These are phyloP conservation scores for Starmerella floricola DNA, from an alignment of 805 yeast species.

Conservation along the genomic window DNA sequence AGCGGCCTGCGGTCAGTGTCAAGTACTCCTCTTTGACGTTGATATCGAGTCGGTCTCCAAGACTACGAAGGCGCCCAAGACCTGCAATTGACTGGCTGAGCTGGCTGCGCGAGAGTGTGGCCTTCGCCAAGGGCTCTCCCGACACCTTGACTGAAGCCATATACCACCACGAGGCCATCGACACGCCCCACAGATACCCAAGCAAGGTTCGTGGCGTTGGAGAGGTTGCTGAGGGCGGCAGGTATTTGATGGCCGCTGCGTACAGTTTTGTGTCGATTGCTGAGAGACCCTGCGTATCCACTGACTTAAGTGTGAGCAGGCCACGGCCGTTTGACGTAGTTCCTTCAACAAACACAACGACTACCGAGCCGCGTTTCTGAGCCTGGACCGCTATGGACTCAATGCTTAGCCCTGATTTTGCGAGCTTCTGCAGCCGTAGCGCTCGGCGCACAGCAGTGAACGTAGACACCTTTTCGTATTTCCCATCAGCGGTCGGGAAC, in stretches of 20 bases:
- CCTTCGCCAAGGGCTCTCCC: slow-evolving; percentile 23
- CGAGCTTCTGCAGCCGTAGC: slow-evolving; percentile 3
- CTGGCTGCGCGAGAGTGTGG: slow-evolving; percentile 11
- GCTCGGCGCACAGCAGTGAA: slow-evolving; percentile 19
- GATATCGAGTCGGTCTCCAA: slow-evolving; percentile 36
- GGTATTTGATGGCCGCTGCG: slow-evolving; percentile 27
- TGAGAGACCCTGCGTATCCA: slow-evolving; percentile 21
- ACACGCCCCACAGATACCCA: slow-evolving; percentile 23
- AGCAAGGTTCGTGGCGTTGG: slow-evolving; percentile 28
- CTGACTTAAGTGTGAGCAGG: slow-evolving; percentile 42
- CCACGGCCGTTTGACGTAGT: slow-evolving; percentile 77
- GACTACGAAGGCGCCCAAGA: slow-evolving; percentile 38
- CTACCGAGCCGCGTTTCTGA: slow-evolving; percentile 32
- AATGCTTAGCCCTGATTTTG: background rate
- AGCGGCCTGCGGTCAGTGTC: background rate
- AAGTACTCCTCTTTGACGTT: slow-evolving; percentile 34
- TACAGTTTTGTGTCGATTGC: slow-evolving; percentile 15
- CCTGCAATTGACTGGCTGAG: slow-evolving; percentile 25
- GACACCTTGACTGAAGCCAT: slow-evolving; percentile 24
- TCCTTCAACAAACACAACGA: slow-evolving; percentile 62
- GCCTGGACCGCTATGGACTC: slow-evolving; percentile 16
- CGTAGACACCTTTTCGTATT: slow-evolving; percentile 17
- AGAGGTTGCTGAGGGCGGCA: slow-evolving; percentile 27
- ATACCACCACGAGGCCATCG: slow-evolving; percentile 23
- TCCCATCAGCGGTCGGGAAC: slow-evolving; percentile 34